phyloP scores from a whole-genome alignment of 345 rosid species.

The Lumnitzera racemosa region DNA sequence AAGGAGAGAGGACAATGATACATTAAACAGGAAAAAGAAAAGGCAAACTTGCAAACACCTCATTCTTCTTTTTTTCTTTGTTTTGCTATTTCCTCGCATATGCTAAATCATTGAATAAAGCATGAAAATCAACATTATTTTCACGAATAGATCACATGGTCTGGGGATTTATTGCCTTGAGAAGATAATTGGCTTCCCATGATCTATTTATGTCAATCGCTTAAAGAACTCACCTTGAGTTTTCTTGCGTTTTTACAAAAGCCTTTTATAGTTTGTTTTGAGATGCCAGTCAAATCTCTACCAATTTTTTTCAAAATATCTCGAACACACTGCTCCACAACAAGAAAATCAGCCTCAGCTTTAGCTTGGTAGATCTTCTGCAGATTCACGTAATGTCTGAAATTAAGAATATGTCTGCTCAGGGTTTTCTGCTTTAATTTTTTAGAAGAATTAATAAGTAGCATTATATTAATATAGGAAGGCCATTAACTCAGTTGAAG shows the following conservation, averaged over 20 bases:
- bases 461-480: not conserved
- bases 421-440: not conserved
- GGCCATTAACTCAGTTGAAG: conserved; percentile 88
- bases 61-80: no score
- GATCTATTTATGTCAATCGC: no score
- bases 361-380: conserved; percentile 87
- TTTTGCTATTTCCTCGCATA: no score
- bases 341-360: conserved; percentile 87
- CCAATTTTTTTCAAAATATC: conserved; percentile 65
- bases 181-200: no score
- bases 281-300: conserved; percentile 57
- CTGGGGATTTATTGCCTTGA: no score
- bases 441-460: conserved; percentile 1
- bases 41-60: no score
- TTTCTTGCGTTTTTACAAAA: conserved; percentile 91
- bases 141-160: no score
- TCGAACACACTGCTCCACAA: conserved; percentile 56
- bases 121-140: no score
- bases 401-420: conserved; percentile 6
- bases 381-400: conserved; percentile 76
- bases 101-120: no score
- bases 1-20: no score
- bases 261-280: conserved; percentile 56
- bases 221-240: conserved; percentile 47
- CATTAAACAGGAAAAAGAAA: no score